A percentile compares a stretch with the other conserved stretches of the same genome.
phyloP scores from a whole-genome alignment of 2,329 filamentous ascomycete genomes.

The Bipolaris sorokiniana region DNA sequence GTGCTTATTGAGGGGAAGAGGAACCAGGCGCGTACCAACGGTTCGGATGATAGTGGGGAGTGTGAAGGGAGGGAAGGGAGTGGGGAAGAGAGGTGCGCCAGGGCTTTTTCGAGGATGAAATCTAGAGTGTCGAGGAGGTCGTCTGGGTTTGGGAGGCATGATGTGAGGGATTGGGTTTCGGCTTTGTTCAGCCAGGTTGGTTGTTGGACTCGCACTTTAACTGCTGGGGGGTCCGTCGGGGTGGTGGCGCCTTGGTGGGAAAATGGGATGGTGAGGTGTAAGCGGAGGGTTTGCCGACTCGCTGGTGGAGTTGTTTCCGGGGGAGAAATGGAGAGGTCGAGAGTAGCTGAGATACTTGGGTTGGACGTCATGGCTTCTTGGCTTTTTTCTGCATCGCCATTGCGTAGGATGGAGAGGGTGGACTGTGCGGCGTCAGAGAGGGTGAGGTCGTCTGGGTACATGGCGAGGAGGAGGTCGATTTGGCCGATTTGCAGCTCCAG shows the following conservation, averaged over 20 bases:
- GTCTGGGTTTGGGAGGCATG: slow-evolving; percentile 9
- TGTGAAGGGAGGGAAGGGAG: not conserved
- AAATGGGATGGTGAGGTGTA: slow-evolving; percentile 33
- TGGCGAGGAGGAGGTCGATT: slow-evolving; percentile 37
- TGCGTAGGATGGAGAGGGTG: slow-evolving; percentile 21
- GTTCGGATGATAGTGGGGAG: not conserved
- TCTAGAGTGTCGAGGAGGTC: slow-evolving; percentile 34
- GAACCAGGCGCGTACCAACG: slow-evolving; percentile 64
- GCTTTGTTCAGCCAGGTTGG: slow-evolving; percentile 34
- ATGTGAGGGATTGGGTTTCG: slow-evolving; percentile 25
- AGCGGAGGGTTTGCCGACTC: slow-evolving; percentile 6
- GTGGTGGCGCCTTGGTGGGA: slow-evolving; percentile 7
- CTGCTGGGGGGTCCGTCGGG: slow-evolving; percentile 26
- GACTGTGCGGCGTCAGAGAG: slow-evolving; percentile 17
- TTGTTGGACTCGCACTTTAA: slow-evolving; percentile 33
- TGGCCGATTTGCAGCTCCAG: slow-evolving; percentile 39
- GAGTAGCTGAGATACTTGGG: slow-evolving; percentile 18
- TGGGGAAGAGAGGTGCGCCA: slow-evolving; percentile 2
- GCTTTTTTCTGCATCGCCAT: not conserved
- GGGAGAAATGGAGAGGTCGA: slow-evolving; percentile 18
- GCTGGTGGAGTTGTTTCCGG: not conserved
- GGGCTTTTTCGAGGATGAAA: slow-evolving; percentile 27
- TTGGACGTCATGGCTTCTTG: not conserved
- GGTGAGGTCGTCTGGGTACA: slow-evolving; percentile 34
- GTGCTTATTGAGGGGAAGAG: slow-evolving; percentile 68